Evolutionary conservation across 495 filamentous ascomycete genomes (phyloP).

Genomic region (Podospora pseudocomata): DNA sequence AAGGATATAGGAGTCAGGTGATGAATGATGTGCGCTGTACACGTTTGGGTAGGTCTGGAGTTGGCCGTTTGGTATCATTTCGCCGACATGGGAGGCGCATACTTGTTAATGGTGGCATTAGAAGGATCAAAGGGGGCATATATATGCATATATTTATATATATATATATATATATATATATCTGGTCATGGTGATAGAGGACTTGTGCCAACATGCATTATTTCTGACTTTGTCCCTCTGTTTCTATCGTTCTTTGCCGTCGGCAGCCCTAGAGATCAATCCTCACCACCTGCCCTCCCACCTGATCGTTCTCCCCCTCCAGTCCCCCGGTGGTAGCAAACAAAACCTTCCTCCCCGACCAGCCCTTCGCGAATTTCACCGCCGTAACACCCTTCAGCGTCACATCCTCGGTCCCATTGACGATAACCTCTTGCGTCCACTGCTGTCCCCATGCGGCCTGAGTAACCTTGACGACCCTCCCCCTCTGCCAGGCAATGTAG

Average conservation of each 20-base stretch:
- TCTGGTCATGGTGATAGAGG: no score
- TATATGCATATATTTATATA: no score
- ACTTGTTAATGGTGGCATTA: background rate
- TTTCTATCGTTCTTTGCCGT: no score
- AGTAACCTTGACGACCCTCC: constrained; percentile 29
- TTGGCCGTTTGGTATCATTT: background rate
- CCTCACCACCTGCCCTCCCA: constrained; percentile 3
- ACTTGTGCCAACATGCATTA: no score
- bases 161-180: no score
- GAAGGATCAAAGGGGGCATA: background rate
- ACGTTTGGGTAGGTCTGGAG: background rate
- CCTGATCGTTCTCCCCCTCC: background rate
- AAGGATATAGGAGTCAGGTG: constrained; percentile 25
- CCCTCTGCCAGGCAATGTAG: constrained; percentile 32
- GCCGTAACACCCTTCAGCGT: background rate
- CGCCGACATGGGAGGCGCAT: background rate
- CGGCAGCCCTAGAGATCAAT: background rate
- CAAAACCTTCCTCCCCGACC: background rate
- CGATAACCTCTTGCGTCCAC: background rate
- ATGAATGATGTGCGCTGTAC: background rate
- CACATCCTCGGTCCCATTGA: background rate
- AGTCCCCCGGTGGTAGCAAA: background rate
- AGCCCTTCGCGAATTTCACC: background rate
- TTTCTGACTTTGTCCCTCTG: no score
- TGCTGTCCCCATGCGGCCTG: no score